phyloP scores from a whole-genome alignment of 805 yeast genomes.

The Metahyphopichia silvanorum region DNA sequence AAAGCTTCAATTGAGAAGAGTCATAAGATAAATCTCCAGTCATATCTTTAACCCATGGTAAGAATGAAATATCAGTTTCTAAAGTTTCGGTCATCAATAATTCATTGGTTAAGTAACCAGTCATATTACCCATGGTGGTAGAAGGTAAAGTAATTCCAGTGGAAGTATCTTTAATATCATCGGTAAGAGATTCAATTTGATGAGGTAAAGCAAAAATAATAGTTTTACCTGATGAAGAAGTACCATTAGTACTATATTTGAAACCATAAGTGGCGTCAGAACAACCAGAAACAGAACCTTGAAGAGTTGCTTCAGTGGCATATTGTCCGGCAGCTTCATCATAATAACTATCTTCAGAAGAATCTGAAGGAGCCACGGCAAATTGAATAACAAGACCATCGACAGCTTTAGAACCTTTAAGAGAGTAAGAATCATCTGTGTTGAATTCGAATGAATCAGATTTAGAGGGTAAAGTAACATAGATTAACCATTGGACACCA shows the following conservation, averaged over 20 bases:
- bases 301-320: conserved; percentile 45
- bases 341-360: conserved; percentile 39
- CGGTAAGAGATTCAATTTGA: conserved; percentile 39
- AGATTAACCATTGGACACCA: conserved; percentile 64
- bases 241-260: conserved; percentile 48
- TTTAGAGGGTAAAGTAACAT: conserved; percentile 48
- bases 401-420: conserved; percentile 42
- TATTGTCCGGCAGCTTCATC: conserved; percentile 72
- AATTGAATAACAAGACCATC: conserved; percentile 44
- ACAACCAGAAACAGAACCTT: conserved; percentile 47
- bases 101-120: conserved; percentile 39
- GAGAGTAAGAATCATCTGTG: conserved; percentile 30
- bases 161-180: conserved; percentile 18
- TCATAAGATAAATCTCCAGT: conserved; percentile 33
- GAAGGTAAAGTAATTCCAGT: conserved; percentile 46
- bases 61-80: conserved; percentile 37
- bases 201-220: conserved; percentile 54
- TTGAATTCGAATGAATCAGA: conserved; percentile 24
- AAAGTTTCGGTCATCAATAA: conserved; percentile 38
- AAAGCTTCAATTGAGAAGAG: conserved; percentile 38
- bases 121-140: conserved; percentile 51
- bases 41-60: conserved; percentile 42
- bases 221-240: conserved; percentile 43
- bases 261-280: conserved; percentile 46
- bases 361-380: conserved; percentile 29